phyloP scores from a whole-genome alignment of 106 monocot species.

The Cymbidium sinense region DNA sequence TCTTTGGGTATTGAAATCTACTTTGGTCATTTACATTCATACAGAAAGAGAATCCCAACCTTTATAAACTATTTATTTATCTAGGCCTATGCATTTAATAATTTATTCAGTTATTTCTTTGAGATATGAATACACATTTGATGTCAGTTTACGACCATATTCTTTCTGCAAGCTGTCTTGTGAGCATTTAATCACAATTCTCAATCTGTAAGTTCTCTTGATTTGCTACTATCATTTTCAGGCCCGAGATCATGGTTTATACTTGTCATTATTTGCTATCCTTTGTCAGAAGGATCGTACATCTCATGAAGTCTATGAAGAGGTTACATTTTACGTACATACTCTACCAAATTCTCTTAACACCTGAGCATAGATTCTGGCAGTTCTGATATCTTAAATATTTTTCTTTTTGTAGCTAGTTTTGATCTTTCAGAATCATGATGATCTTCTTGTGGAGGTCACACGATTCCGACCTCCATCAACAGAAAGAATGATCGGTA shows the following conservation, averaged over 20 bases:
- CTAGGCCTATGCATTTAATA: too few species aligned
- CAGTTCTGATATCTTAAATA: not conserved
- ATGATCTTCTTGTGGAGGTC: slow-evolving; percentile 25
- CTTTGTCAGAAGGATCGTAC: slow-evolving; percentile 18
- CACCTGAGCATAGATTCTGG: not conserved
- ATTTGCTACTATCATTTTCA: slow-evolving; percentile 7
- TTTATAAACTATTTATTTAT: too few species aligned
- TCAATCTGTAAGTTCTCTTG: too few species aligned
- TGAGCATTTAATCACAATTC: too few species aligned
- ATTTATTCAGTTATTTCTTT: too few species aligned
- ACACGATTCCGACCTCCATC: slow-evolving; percentile 17
- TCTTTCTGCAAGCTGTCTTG: too few species aligned
- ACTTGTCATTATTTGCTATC: slow-evolving; percentile 24
- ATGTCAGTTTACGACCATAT: too few species aligned
- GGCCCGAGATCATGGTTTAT: slow-evolving; percentile 23
- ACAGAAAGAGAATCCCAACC: too few species aligned
- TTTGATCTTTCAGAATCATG: slow-evolving; percentile 20
- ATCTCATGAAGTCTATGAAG: slow-evolving; percentile 20
- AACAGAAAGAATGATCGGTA: slow-evolving; percentile 4
- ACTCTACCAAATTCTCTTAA: not conserved
- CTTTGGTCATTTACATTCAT: too few species aligned
- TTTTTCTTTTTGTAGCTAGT: slow-evolving; percentile 17
- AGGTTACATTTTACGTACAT: not conserved
- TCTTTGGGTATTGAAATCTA: too few species aligned
- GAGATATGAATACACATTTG: too few species aligned